Evolutionary conservation across 2,329 filamentous ascomycete species (phyloP), one percentile per base, ranked within the genome.

Genomic region (Aspergillus candidus): DNA sequence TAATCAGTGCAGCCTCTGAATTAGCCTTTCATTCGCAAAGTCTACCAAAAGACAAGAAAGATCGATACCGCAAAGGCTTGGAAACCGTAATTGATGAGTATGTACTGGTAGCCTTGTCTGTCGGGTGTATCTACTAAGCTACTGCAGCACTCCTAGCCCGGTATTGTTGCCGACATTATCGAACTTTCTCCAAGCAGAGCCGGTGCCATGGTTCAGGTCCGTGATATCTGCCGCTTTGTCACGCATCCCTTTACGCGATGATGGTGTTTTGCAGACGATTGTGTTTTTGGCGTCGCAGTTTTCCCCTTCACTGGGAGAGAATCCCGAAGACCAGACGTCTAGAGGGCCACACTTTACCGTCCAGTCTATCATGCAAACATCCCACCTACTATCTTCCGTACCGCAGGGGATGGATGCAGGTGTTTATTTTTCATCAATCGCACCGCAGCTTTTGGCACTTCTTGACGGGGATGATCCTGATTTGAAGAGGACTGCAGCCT

Each of bases 291-390:
- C 66, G 4, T 68, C 66, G 11, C 68, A 70, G 47, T 65, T 70
- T 38, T 61, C 66, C 1, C 68, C 68, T 7, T 57, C 63, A 1
- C 53, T 71, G 8, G 68, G 67, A 4, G 54, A 63, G 11, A 61
- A 61, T 46, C 53, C 59, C 6, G 59, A 63, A 37, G 47, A 41
- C 4, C 51, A 59, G 32, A 44, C 51, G 11, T 60, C 61, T 1
- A 57, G 52, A 40, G 68, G 67, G 0, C 66, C 69, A 10, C 61
- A 61, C 40, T 62, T 72, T 13, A 71, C 69, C 3, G 62, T 71
- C 5, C 65, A 70, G 43, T 65, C 66, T 2, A 70, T 72, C 8
- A 70, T 70, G 66, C 69, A 70, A 37, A 65, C 62, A 2, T 71
- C 69, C 4, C 61, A 60, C 22, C 49, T 72, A 14, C 57, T 72